Base-by-base conservation (phyloP, 345 rosid genomes). In the Orychophragmus violaceus region DNA sequence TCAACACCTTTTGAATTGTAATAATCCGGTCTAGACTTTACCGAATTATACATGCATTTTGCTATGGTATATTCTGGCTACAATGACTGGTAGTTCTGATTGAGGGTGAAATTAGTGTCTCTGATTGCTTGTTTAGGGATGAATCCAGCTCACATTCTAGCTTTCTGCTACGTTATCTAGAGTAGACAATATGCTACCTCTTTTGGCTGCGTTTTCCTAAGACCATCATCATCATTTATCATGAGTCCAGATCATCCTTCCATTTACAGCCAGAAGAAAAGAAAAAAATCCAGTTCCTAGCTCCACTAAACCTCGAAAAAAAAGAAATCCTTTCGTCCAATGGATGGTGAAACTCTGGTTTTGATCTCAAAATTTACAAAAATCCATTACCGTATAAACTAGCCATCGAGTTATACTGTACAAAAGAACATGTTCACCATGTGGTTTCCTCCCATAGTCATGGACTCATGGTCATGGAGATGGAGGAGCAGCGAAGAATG, bases 401-500 rank as follows among this genome's bases (percentile, higher is more conserved):
- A 57, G 22, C 8, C 58, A 3, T 25, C 33, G 17, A 14, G 23
- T 35, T 69, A 11, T 9, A 41, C 13, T 5, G 4, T 22, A 3
- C 11, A 2, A 28, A 21, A 21, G 32, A 61, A 70, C 58, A 42
- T 68, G 58, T 33, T 58, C 28, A 8, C 16, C 23, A 52, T 35
- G 23, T 56, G 5, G 24, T 5, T 41, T 30, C 39, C 7, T 17
- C 9, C 9, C 41, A 39, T 9, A 22, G 28, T 17, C 14, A 10
- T 46, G n/a, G n/a, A n/a, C n/a, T n/a, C n/a, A n/a, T n/a, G 22
- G 1, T 61, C 33, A 71, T 54, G 75, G 48, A 46, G 75, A 64
- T 54, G 62, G 69, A 7, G 68, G 70, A 35, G 76, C 81, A 62
- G 51, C 64, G 52, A 89, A 87, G 48, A 77, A 80, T 16, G 80